Evolutionary conservation across 768 basidiomycete genomes (phyloP).

Genomic region (Pleurotus sapidus): DNA sequence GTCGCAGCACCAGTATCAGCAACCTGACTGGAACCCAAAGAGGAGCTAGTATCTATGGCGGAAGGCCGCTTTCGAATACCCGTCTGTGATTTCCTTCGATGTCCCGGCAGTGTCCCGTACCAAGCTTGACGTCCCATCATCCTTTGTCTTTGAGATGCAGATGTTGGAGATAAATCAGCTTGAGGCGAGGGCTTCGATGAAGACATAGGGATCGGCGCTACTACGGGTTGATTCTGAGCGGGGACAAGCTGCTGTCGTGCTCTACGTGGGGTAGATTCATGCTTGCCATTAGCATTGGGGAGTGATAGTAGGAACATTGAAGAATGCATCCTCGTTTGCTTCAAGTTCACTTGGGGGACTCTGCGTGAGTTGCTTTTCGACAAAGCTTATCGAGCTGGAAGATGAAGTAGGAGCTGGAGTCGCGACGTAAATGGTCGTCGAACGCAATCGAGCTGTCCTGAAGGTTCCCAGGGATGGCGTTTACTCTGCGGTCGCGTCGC

Average conservation of each 20-base stretch:
- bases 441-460: not conserved
- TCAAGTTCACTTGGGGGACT: not conserved
- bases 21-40: not conserved
- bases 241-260: not conserved
- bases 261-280: not conserved
- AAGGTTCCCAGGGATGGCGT: not conserved
- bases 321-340: not conserved
- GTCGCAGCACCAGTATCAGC: too few relatives aligned
- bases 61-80: not conserved
- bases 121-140: not conserved
- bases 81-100: not conserved
- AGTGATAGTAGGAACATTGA: not conserved
- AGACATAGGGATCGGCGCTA: not conserved
- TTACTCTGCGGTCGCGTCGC: not conserved
- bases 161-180: not conserved
- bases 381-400: not conserved
- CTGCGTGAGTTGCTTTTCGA: slow-evolving; percentile 2
- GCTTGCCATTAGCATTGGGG: not conserved
- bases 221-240: not conserved
- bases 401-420: slow-evolving; percentile 1
- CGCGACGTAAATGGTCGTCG: not conserved
- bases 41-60: not conserved
- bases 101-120: not conserved
- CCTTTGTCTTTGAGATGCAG: not conserved
- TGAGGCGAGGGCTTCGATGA: not conserved